A percentile compares a stretch with the other conserved stretches of the same genome.
phyloP scores from a whole-genome alignment of 768 basidiomycete species.

The Amyloporia xantha region DNA sequence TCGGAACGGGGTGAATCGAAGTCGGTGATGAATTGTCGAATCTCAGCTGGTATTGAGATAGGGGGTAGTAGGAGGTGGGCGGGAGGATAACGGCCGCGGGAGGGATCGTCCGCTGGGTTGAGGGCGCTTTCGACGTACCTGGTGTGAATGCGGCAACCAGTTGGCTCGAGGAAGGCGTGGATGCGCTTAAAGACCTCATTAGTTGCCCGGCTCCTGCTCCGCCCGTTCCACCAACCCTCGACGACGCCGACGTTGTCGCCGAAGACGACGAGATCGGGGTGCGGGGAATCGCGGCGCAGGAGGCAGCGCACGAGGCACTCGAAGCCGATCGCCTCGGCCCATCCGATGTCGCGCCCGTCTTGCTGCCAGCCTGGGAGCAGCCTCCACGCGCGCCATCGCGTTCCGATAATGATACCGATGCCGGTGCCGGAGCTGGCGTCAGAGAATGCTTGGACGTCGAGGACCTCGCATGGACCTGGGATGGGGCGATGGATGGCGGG shows the following conservation, averaged over 20 bases:
- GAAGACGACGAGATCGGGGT: conserved; percentile 24
- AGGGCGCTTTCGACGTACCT: too few relatives aligned
- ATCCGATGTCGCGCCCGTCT: conserved; percentile 31
- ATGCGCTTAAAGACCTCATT: too few relatives aligned
- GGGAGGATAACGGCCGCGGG: conserved; percentile 13
- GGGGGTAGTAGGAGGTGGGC: too few relatives aligned
- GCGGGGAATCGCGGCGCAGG: conserved; percentile 4
- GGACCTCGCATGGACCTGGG: too few relatives aligned
- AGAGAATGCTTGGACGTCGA: conserved; percentile 31
- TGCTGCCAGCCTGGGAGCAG: conserved; percentile 14
- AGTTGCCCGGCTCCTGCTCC: too few relatives aligned
- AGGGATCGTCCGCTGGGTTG: conserved; percentile 19
- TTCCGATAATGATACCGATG: conserved; percentile 15
- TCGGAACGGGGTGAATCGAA: too few relatives aligned
- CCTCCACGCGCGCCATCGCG: conserved; percentile 21
- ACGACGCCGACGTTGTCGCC: conserved; percentile 29
- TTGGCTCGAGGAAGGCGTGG: too few relatives aligned
- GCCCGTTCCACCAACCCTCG: too few relatives aligned
- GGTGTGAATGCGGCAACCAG: conserved; percentile 29
- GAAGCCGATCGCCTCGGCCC: conserved; percentile 42
- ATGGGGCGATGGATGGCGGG: conserved; percentile 23
- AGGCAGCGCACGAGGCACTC: conserved; percentile 29
- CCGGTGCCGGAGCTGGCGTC: conserved; percentile 24
- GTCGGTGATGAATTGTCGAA: too few relatives aligned
- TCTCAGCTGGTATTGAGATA: too few relatives aligned